These are phyloP conservation scores for Phytophthora litchii DNA, from an alignment of 352 stramenopile genomes.

Conservation along the genomic window DNA sequence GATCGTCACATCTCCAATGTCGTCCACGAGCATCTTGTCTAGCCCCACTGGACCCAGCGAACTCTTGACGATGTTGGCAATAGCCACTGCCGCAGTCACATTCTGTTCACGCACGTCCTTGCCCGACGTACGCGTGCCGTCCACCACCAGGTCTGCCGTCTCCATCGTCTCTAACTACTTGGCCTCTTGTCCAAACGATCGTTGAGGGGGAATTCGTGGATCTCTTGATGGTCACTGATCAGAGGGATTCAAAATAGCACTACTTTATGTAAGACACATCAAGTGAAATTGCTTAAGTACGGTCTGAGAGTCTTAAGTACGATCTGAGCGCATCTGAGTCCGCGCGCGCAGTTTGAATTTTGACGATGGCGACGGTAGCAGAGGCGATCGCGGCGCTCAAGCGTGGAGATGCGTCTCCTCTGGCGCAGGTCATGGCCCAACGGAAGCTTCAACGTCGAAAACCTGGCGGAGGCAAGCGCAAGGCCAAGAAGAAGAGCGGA, in stretches of 20 bases:
- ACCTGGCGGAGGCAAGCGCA: conserved; percentile 24
- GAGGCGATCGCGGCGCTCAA: conserved; percentile 52
- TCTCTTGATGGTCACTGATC: conserved; percentile 27
- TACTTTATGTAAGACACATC: not conserved
- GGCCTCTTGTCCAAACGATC: conserved; percentile 44
- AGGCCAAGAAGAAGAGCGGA: conserved; percentile 35
- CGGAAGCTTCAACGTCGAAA: conserved; percentile 38
- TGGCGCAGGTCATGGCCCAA: conserved; percentile 44
- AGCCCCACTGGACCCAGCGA: conserved; percentile 98
- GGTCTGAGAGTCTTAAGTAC: too few species aligned
- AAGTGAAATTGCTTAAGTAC: too few species aligned
- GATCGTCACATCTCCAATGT: conserved; percentile 99
- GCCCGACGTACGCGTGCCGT: conserved; percentile 91
- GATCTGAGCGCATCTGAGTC: conserved; percentile 1
- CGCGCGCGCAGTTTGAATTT: conserved; percentile 31
- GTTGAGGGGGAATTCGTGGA: conserved; percentile 53
- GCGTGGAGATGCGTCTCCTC: conserved; percentile 36
- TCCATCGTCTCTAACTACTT: conserved; percentile 42
- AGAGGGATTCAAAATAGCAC: not conserved
- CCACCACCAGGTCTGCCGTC: conserved; percentile 87
- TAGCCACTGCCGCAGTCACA: conserved; percentile 97
- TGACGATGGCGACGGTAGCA: conserved; percentile 23
- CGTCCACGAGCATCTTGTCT: conserved; percentile 99
- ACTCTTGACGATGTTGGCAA: conserved; percentile 99
- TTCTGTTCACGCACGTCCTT: conserved; percentile 95